phyloP scores from a whole-genome alignment of 2,329 filamentous ascomycete species.

The Zymoseptoria brevis region DNA sequence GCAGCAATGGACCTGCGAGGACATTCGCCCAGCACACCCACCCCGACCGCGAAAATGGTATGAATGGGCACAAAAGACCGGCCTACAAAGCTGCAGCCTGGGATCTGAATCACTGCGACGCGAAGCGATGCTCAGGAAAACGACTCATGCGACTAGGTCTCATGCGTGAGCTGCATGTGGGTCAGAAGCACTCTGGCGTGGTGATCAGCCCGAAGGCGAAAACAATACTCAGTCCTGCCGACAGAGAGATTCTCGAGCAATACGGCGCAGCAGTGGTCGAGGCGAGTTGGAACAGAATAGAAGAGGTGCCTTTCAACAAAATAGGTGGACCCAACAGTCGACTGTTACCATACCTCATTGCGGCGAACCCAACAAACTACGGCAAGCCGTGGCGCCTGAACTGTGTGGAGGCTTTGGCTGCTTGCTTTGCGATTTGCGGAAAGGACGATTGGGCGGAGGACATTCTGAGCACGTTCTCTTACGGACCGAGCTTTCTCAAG shows the following conservation, averaged over 20 bases:
- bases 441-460: conserved; percentile 84
- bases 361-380: conserved; percentile 95
- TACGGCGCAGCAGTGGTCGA: conserved; percentile 93
- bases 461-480: conserved; percentile 75
- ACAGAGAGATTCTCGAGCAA: conserved; percentile 72
- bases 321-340: conserved; percentile 93
- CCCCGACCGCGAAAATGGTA: conserved; percentile 20
- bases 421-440: conserved; percentile 88
- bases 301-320: conserved; percentile 81
- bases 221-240: conserved; percentile 71
- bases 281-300: conserved; percentile 88
- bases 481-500: conserved; percentile 78
- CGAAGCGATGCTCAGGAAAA: conserved; percentile 93
- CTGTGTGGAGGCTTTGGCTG: conserved; percentile 89
- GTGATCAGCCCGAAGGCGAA: conserved; percentile 96
- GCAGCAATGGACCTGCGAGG: conserved; percentile 25
- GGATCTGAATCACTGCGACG: conserved; percentile 96
- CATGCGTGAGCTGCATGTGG: conserved; percentile 87
- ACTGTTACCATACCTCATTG: conserved; percentile 86
- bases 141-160: conserved; percentile 83
- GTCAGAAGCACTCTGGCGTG: conserved; percentile 84
- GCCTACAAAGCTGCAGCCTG: conserved; percentile 92
- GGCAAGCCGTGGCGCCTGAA: conserved; percentile 92
- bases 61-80: conserved; percentile 30
- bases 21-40: conserved; percentile 27